A percentile compares a stretch with the other conserved stretches of the same genome.
Evolutionary conservation across 371 early-diverging fungal species (phyloP).

Genomic region (Apophysomyces variabilis): DNA sequence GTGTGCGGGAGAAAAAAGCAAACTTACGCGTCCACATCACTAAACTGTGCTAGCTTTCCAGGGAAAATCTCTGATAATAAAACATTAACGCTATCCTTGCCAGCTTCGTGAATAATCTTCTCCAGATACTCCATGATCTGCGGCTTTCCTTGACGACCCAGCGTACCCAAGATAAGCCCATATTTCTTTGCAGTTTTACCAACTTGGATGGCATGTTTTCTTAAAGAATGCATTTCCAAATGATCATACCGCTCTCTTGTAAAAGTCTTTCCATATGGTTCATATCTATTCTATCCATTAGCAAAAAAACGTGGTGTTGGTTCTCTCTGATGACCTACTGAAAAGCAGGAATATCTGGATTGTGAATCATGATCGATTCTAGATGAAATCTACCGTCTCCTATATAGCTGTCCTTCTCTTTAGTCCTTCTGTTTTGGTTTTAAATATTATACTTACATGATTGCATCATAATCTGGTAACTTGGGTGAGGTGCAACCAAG

Average conservation of each 20-base stretch:
- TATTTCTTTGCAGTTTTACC: conserved; percentile 78
- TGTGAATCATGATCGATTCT: conserved; percentile 99
- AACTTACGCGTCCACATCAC: conserved; percentile 84
- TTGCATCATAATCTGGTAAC: conserved; percentile 71
- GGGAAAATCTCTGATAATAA: conserved; percentile 96
- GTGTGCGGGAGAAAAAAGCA: background rate
- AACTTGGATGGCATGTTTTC: conserved; percentile 81
- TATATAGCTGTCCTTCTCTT: conserved; percentile 60
- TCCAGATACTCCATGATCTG: conserved; percentile 88
- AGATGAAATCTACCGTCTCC: conserved; percentile 99
- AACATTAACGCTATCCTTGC: conserved; percentile 76
- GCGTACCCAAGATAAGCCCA: conserved; percentile 94
- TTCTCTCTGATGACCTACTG: conserved; percentile 47
- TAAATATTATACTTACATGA: conserved; percentile 52
- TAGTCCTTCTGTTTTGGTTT: background rate
- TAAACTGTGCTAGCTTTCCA: conserved; percentile 86
- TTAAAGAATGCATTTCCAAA: conserved; percentile 84
- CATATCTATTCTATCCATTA: conserved; percentile 66
- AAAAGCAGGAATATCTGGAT: conserved; percentile 91
- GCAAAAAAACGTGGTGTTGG: background rate
- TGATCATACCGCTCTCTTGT: conserved; percentile 96
- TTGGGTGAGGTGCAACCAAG: conserved; percentile 99
- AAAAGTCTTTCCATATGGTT: conserved; percentile 94
- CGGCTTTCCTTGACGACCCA: conserved; percentile 99
- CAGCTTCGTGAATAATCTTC: conserved; percentile 61